Base-by-base conservation (phyloP, 169 alveolate species). In the Babesia ovis region DNA sequence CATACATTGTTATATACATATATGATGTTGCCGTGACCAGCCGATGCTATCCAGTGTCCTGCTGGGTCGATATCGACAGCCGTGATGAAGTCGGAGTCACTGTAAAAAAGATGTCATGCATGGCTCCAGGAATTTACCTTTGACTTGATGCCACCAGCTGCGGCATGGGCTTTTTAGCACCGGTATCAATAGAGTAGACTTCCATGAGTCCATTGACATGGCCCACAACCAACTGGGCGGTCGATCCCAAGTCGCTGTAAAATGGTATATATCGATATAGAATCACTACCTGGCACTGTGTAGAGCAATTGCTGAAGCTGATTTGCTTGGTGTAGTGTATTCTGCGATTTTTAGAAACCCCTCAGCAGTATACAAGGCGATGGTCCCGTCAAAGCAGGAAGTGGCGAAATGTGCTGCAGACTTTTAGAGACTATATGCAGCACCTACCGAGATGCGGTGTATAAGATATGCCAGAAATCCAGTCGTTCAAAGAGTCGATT, bases 141-240 rank as follows among this genome's bases (percentile, higher is more conserved):
- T 68, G 46, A 39, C 69, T 77, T 3, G 76, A 37, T 27, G 86
- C 81, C 66, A 77, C 68, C 35, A 77, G 54, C 8, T 22, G 35
- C 41, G 53, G 62, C 1, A 23, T 31, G 29, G 69, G 58, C 16
- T 58, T 34, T 11, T 60, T 16, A 8, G 14, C 82, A 20, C 29
- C 37, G 5, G 66, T 37, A 16, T 71, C 64, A 9, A 79, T n/a
- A 34, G 42, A 37, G 55, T 79, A 79, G 0, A 69, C 83, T 43
- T 79, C 87, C 31, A 79, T 39, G 0, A 59, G 53, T n/a, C 87
- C 87, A 23, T 68, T 69, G 29, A 79, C 43, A 31, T 61, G 72
- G 11, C 83, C 87, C 37, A 75, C 57, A 4, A 79, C 75, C 4
- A 71, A 12, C 37, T n/a, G n/a, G n/a, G n/a, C n/a, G n/a, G n/a